These are phyloP conservation scores for Nyctanthes arbortristis DNA, from an alignment of 257 asterid genomes.

Conservation along the genomic window DNA sequence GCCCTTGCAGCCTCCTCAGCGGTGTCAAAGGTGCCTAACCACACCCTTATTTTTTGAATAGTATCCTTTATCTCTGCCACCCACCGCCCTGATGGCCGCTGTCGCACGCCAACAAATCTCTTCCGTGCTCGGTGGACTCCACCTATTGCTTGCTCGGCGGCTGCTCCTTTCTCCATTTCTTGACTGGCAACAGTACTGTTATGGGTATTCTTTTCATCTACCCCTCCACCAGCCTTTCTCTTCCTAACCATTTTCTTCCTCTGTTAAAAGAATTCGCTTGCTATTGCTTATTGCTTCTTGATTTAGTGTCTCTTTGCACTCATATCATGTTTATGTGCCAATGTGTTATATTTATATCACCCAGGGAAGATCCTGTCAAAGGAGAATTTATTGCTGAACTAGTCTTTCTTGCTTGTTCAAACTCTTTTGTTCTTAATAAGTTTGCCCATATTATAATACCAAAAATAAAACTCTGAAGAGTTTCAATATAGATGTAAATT, in stretches of 20 bases:
- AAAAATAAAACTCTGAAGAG: conserved; percentile 2
- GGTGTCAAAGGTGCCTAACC: conserved; percentile 81
- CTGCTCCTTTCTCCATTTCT: conserved; percentile 59
- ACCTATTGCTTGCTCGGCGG: conserved; percentile 41
- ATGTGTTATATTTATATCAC: conserved; percentile 29
- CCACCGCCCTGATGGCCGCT: conserved; percentile 84
- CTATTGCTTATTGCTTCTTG: conserved; percentile 1
- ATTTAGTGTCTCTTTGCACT: conserved; percentile 3
- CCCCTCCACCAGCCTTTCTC: conserved; percentile 44
- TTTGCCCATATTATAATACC: conserved; percentile 11
- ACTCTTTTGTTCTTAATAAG: conserved; percentile 18
- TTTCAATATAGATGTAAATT: background rate
- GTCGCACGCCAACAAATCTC: conserved; percentile 75
- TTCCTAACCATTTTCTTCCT: conserved; percentile 55
- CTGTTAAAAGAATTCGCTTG: background rate
- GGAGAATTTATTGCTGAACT: conserved; percentile 28
- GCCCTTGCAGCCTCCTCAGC: conserved; percentile 86
- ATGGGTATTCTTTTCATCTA: conserved; percentile 23
- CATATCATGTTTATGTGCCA: conserved; percentile 17
- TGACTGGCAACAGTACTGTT: conserved; percentile 34
- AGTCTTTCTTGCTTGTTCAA: conserved; percentile 30
- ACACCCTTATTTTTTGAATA: conserved; percentile 72
- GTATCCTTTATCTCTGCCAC: conserved; percentile 86
- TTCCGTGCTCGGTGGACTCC: conserved; percentile 53
- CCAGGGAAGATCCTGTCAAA: conserved; percentile 9